Percentiles rank a stretch among this genome's conserved stretches.
Conservation (phyloP, 306 rosid species). For the Acacia acuminata region DNA sequence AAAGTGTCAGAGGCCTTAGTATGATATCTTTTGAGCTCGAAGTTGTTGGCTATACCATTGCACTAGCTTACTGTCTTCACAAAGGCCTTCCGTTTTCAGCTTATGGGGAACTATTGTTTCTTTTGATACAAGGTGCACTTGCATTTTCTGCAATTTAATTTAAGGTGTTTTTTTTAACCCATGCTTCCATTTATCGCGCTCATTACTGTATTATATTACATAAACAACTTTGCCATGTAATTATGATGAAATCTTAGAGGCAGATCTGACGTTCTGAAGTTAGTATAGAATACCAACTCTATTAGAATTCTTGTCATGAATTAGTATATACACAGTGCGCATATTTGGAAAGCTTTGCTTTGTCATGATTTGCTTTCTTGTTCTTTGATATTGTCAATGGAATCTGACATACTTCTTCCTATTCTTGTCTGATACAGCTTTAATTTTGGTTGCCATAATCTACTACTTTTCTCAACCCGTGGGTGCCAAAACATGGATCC, state of each 20-base stretch:
- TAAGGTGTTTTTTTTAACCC: not conserved
- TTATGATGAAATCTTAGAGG: not conserved
- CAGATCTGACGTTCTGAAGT: conserved; percentile 10
- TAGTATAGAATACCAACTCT: not conserved
- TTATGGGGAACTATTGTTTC: conserved; percentile 86
- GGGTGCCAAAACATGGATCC: conserved; percentile 68
- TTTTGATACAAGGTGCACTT: conserved; percentile 75
- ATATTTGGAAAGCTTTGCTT: conserved; percentile 10
- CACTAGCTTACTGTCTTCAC: conserved; percentile 89
- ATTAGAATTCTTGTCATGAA: not conserved
- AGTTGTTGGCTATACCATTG: conserved; percentile 82
- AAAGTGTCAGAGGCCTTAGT: conserved; percentile 88
- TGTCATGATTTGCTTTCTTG: conserved; percentile 20
- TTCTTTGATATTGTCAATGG: conserved; percentile 16
- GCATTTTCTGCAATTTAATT: not conserved
- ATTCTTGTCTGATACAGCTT: conserved; percentile 57
- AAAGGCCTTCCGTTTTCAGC: conserved; percentile 95
- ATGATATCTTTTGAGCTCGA: conserved; percentile 84
- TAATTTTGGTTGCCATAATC: conserved; percentile 76
- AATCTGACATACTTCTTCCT: conserved; percentile 39
- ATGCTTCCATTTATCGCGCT: not conserved
- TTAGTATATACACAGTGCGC: not conserved
- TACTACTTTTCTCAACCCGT: conserved; percentile 89
- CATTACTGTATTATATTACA: not conserved
- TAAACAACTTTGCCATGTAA: not conserved